A percentile compares a stretch with the other conserved stretches of the same genome.
phyloP scores from a whole-genome alignment of 1,284 basidiomycete species.

The Schizopora paradoxa region DNA sequence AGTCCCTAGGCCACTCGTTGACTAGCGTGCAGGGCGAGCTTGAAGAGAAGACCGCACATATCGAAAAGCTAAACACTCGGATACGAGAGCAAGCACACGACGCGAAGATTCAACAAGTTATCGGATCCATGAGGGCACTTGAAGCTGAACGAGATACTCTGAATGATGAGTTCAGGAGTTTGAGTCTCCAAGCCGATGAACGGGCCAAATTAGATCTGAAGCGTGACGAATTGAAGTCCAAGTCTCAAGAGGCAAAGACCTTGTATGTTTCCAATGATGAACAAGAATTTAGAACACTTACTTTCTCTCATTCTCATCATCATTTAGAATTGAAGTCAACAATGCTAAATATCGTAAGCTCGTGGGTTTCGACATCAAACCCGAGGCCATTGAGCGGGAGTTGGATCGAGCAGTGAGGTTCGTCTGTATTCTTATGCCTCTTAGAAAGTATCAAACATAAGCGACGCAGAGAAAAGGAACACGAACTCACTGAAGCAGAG shows the following conservation, averaged over 20 bases:
- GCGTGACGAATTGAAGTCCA: slow-evolving; percentile 60
- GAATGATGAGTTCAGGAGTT: slow-evolving; percentile 64
- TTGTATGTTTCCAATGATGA: slow-evolving; percentile 43
- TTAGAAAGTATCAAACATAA: slow-evolving; percentile 9
- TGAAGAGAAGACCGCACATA: slow-evolving; percentile 56
- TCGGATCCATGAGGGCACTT: slow-evolving; percentile 47
- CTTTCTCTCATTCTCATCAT: slow-evolving; percentile 9
- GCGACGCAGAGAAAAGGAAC: slow-evolving; percentile 57
- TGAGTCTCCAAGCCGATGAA: slow-evolving; percentile 80
- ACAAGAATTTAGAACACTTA: no score
- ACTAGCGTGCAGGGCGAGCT: slow-evolving; percentile 58
- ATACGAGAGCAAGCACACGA: slow-evolving; percentile 66
- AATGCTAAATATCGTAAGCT: slow-evolving; percentile 61
- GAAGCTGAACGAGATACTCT: slow-evolving; percentile 72
- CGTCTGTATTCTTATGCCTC: slow-evolving; percentile 22
- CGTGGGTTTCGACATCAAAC: slow-evolving; percentile 51
- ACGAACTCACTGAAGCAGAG: slow-evolving; percentile 54
- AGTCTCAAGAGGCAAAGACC: slow-evolving; percentile 58
- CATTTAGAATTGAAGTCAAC: slow-evolving; percentile 53
- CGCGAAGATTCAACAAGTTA: slow-evolving; percentile 57
- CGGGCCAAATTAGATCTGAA: slow-evolving; percentile 81
- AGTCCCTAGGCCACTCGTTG: slow-evolving; percentile 53
- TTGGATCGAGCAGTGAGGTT: slow-evolving; percentile 57
- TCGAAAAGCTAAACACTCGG: slow-evolving; percentile 53
- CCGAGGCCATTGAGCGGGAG: slow-evolving; percentile 68